A percentile compares a stretch with the other conserved stretches of the same genome.
Evolutionary conservation across 2,329 filamentous ascomycete genomes (phyloP).

Genomic region (Didymella pinodella): DNA sequence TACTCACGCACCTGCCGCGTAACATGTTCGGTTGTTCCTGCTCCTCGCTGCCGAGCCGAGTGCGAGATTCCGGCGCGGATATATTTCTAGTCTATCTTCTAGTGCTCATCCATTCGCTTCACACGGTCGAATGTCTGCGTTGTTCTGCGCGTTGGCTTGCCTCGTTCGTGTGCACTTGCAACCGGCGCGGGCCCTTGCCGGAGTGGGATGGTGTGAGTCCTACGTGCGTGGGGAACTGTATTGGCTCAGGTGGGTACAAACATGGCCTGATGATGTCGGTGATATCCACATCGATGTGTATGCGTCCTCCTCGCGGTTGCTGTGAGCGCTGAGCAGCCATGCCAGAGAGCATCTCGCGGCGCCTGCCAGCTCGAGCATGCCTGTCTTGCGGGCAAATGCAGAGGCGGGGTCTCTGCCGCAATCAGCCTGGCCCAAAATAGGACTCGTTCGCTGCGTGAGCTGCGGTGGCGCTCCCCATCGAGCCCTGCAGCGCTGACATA

Average conservation of each 20-base stretch:
- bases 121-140: conserved; percentile 26
- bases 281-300: conserved; percentile 12
- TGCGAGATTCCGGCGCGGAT: conserved; percentile 28
- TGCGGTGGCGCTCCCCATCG: conserved; percentile 38
- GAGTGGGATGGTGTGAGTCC: conserved; percentile 25
- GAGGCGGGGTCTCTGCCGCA: conserved; percentile 37
- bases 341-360: conserved; percentile 7
- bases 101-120: conserved; percentile 28
- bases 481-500: conserved; percentile 36
- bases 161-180: conserved; percentile 22
- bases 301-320: background rate
- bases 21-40: conserved; percentile 39
- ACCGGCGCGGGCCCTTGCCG: conserved; percentile 19
- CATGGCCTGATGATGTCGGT: conserved; percentile 11
- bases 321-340: conserved; percentile 15
- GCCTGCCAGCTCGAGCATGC: conserved; percentile 25
- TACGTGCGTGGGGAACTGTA: conserved; percentile 11
- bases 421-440: conserved; percentile 37
- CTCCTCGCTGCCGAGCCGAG: conserved; percentile 36
- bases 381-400: conserved; percentile 28
- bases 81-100: conserved; percentile 31
- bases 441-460: conserved; percentile 17
- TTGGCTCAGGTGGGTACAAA: conserved; percentile 13
- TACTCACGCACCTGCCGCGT: conserved; percentile 41
- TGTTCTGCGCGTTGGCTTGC: conserved; percentile 24